A percentile compares a stretch with the other conserved stretches of the same genome.
phyloP scores from a whole-genome alignment of 768 basidiomycete species.

The Lactifluus pinguis region DNA sequence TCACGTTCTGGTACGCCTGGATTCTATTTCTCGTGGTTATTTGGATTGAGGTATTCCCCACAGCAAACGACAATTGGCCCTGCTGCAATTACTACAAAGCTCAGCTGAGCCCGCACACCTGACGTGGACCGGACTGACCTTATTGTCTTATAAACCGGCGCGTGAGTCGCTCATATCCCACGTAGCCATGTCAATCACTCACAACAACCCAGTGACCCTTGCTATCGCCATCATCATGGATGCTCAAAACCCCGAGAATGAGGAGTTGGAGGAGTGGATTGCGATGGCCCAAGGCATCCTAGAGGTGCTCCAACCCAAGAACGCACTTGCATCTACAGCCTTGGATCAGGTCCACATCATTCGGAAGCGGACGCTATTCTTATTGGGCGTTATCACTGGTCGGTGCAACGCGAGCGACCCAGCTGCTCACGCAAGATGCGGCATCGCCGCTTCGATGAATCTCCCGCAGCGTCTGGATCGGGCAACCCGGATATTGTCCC shows the following conservation, averaged over 20 bases:
- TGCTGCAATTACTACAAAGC: constrained; percentile 12
- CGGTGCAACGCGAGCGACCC: constrained; percentile 1
- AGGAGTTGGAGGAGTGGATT: constrained; percentile 24
- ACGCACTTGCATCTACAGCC: constrained; percentile 17
- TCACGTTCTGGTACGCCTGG: constrained; percentile 8
- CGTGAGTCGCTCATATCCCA: constrained; percentile 8
- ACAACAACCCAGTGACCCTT: constrained; percentile 16
- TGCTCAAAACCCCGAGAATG: constrained; percentile 15
- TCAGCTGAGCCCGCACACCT: neutral
- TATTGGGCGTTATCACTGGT: constrained; percentile 11
- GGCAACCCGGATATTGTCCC: constrained; percentile 16
- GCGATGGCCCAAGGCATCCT: constrained; percentile 18
- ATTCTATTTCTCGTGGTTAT: neutral
- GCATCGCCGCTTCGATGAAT: constrained; percentile 4
- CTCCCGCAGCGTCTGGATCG: constrained; percentile 15
- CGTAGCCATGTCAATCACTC: neutral
- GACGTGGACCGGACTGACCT: constrained; percentile 13
- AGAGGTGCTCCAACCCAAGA: constrained; percentile 7
- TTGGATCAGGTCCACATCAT: constrained; percentile 17
- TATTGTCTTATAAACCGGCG: constrained; percentile 17
- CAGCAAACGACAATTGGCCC: constrained; percentile 20
- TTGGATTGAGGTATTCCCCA: neutral
- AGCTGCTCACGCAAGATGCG: neutral
- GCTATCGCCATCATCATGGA: constrained; percentile 24
- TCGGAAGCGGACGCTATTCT: constrained; percentile 17